phyloP scores from a whole-genome alignment of 2,329 filamentous ascomycete species.

The Alternaria longipes region DNA sequence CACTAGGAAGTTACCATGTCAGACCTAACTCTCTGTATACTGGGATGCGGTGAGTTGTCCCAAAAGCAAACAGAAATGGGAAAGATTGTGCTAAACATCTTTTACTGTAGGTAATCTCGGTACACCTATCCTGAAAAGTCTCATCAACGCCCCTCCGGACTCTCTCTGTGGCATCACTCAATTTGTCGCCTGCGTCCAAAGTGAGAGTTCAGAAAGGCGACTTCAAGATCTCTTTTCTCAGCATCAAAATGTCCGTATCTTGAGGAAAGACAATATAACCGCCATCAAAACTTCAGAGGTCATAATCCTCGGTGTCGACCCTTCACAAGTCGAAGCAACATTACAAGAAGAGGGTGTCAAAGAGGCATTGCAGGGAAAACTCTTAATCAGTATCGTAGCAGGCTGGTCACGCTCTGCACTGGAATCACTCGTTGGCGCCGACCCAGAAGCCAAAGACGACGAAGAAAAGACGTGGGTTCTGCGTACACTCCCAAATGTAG shows the following conservation, averaged over 20 bases:
- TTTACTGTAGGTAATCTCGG: not conserved
- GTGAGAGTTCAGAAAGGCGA: not conserved
- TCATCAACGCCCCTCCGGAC: not conserved
- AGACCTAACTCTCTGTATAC: constrained; percentile 32
- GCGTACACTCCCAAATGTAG: constrained; percentile 58
- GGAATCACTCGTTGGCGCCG: not conserved
- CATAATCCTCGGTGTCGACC: constrained; percentile 4
- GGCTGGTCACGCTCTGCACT: not conserved
- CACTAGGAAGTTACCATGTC: constrained; percentile 15
- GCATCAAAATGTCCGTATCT: not conserved
- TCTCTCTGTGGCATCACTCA: not conserved
- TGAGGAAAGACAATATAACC: not conserved
- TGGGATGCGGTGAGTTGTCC: constrained; percentile 38
- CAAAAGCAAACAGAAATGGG: no score
- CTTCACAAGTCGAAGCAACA: not conserved
- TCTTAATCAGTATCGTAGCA: constrained; percentile 2
- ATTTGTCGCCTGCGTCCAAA: constrained; percentile 4
- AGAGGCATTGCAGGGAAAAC: not conserved
- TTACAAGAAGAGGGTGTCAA: not conserved
- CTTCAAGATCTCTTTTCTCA: not conserved
- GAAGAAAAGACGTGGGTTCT: constrained; percentile 48
- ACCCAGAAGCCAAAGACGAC: constrained; percentile 2
- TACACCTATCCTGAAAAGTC: not conserved
- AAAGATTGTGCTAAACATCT: no score
- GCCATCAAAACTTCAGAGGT: not conserved